A percentile compares a stretch with the other conserved stretches of the same genome.
Conservation (phyloP, 495 filamentous ascomycete species). For the Tuber microsphaerosporum region DNA sequence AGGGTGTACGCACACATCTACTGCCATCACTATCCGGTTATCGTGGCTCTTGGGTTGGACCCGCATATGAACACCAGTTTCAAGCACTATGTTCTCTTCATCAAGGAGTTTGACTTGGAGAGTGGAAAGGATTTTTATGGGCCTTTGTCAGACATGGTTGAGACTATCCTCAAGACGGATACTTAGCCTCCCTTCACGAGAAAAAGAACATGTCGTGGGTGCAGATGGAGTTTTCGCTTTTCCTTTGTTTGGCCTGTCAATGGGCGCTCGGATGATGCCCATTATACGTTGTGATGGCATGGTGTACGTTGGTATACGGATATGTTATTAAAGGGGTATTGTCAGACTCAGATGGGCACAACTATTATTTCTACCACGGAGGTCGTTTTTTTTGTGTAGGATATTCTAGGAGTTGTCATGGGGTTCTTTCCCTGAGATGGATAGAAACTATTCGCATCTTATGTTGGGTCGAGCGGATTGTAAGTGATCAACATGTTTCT, state of each 20-base stretch:
- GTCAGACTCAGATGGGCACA: not conserved
- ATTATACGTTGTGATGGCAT: not conserved
- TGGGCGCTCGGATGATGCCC: not conserved
- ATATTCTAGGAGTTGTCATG: not conserved
- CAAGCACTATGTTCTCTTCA: conserved; percentile 88
- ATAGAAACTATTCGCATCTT: not conserved
- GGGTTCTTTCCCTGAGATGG: not conserved
- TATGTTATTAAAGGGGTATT: not conserved
- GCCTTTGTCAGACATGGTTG: conserved; percentile 90
- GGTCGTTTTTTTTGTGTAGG: not conserved
- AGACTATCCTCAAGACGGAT: conserved; percentile 93
- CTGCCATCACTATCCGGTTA: conserved; percentile 97
- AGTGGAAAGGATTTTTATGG: conserved; percentile 91
- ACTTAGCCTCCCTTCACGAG: conserved; percentile 12
- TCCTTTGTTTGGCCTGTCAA: not conserved
- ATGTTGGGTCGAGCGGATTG: not conserved
- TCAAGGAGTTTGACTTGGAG: conserved; percentile 74
- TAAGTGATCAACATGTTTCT: not conserved
- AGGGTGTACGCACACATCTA: conserved; percentile 99
- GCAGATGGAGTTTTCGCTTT: conserved; percentile 6
- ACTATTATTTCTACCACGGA: not conserved
- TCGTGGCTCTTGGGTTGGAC: conserved; percentile 89
- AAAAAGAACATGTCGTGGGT: not conserved
- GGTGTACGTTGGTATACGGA: not conserved
- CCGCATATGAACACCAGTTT: conserved; percentile 98